phyloP scores from a whole-genome alignment of 495 filamentous ascomycete genomes.

The Extremus antarcticus region DNA sequence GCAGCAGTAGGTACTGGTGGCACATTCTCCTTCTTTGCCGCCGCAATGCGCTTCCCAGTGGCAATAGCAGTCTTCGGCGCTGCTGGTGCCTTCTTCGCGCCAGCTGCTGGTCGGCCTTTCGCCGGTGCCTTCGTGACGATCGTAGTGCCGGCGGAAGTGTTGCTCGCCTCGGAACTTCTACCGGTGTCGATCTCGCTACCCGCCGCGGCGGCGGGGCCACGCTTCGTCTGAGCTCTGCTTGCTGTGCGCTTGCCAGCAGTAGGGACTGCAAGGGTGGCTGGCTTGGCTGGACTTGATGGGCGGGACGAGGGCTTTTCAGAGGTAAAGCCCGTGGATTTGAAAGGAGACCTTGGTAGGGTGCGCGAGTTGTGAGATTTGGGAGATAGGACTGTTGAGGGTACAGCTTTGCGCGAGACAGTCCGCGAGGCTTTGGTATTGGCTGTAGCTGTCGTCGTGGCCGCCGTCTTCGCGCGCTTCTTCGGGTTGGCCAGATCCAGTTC shows the following conservation, averaged over 20 bases:
- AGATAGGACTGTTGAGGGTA: conserved; percentile 55
- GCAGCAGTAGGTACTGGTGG: conserved; percentile 2
- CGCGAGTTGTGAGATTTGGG: conserved; percentile 74
- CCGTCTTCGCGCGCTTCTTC: conserved; percentile 45
- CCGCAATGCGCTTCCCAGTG: neutral
- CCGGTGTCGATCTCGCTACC: conserved; percentile 10
- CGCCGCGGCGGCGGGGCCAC: conserved; percentile 4
- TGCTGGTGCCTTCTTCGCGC: conserved; percentile 3
- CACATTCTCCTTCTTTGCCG: conserved; percentile 13
- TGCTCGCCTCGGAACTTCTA: conserved; percentile 19
- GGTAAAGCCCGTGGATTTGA: conserved; percentile 36
- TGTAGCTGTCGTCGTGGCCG: conserved; percentile 19
- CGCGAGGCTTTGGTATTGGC: conserved; percentile 32
- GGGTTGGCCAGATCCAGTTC: conserved; percentile 36
- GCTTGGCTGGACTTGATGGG: conserved; percentile 38
- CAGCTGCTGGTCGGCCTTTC: conserved; percentile 1
- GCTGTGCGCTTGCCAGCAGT: conserved; percentile 1
- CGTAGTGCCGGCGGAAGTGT: conserved; percentile 21
- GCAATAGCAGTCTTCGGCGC: conserved; percentile 1
- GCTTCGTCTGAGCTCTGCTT: conserved; percentile 3
- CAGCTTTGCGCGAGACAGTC: conserved; percentile 39
- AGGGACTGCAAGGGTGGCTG: neutral
- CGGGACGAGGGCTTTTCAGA: conserved; percentile 41
- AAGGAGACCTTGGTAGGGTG: conserved; percentile 49
- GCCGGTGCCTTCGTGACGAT: conserved; percentile 12